Conservation (phyloP, 2,329 filamentous ascomycete genomes). For the Aspergillus aculeatus region DNA sequence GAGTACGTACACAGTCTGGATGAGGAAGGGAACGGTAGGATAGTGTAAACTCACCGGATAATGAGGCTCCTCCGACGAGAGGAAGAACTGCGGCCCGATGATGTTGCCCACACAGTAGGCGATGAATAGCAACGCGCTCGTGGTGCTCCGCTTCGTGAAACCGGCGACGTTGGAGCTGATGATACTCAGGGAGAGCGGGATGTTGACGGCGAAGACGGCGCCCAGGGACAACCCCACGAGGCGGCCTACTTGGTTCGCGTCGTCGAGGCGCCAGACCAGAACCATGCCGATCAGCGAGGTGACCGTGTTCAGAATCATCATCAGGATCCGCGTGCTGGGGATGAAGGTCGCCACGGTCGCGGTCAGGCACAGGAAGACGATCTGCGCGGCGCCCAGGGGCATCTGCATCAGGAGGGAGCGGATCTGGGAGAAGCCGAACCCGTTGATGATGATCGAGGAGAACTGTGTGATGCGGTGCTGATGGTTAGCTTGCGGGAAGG, state of each 20-base stretch:
- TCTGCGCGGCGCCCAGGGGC: slow-evolving; percentile 34
- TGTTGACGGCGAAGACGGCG: slow-evolving; percentile 35
- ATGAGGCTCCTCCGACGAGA: slow-evolving; percentile 30
- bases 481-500: neutral
- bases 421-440: slow-evolving; percentile 41
- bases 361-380: slow-evolving; percentile 34
- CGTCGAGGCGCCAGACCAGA: slow-evolving; percentile 31
- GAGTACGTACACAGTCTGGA: no score
- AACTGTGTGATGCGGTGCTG: slow-evolving; percentile 18
- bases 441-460: slow-evolving; percentile 34
- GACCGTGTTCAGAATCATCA: slow-evolving; percentile 35
- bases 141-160: slow-evolving; percentile 36
- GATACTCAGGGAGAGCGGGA: slow-evolving; percentile 36
- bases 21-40: no score
- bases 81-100: slow-evolving; percentile 35
- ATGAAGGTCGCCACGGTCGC: slow-evolving; percentile 29
- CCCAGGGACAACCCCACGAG: slow-evolving; percentile 33
- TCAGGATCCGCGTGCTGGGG: slow-evolving; percentile 27
- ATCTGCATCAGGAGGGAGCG: slow-evolving; percentile 39
- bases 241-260: slow-evolving; percentile 25
- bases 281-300: slow-evolving; percentile 34
- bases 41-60: slow-evolving; percentile 26
- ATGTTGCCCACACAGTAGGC: slow-evolving; percentile 40
- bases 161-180: slow-evolving; percentile 39
- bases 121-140: slow-evolving; percentile 50